Evolutionary conservation across 352 stramenopile genomes (phyloP).

Genomic region (Phytophthora pisi): DNA sequence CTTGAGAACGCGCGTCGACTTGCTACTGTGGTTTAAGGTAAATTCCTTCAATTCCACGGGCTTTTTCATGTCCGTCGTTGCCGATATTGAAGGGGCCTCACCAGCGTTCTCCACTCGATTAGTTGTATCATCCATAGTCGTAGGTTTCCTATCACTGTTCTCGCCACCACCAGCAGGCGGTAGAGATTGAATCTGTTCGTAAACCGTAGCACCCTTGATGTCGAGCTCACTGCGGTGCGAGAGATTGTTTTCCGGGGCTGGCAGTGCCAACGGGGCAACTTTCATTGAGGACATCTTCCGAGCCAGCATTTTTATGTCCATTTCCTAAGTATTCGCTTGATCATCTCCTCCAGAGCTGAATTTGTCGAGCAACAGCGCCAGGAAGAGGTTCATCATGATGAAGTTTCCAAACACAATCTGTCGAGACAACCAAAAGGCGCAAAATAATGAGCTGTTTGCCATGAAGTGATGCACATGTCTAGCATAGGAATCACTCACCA

Average conservation of each 20-base stretch:
- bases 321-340: constrained; percentile 42
- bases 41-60: constrained; percentile 1
- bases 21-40: background rate
- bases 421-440: background rate
- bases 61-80: background rate
- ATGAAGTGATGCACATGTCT: no score
- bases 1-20: constrained; percentile 4
- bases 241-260: background rate
- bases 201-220: background rate
- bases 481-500: constrained; percentile 40
- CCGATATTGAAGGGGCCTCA: background rate
- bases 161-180: background rate
- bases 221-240: background rate
- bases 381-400: constrained; percentile 95
- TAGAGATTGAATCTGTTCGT: background rate
- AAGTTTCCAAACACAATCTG: constrained; percentile 90
- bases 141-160: background rate
- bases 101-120: background rate
- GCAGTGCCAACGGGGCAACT: constrained; percentile 40
- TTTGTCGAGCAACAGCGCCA: constrained; percentile 92
- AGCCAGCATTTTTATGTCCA: constrained; percentile 46
- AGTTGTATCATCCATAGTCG: background rate
- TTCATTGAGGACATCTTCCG: constrained; percentile 51
- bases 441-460: no score
- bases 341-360: constrained; percentile 79